phyloP scores from a whole-genome alignment of 2,329 filamentous ascomycete species.

The Diaporthe sp. region DNA sequence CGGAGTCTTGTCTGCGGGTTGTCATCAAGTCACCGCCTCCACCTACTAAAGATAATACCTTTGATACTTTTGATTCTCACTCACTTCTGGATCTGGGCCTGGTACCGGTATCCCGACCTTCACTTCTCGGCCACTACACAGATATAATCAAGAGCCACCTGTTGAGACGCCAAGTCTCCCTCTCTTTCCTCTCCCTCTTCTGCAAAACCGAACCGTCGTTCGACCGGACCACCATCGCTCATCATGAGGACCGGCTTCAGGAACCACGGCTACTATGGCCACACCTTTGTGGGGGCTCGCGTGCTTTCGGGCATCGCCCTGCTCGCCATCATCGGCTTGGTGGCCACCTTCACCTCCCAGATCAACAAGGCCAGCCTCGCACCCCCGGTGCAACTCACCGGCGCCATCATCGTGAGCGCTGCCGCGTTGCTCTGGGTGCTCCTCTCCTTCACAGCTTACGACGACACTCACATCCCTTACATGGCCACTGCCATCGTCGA shows the following conservation, averaged over 20 bases:
- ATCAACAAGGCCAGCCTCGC: constrained; percentile 76
- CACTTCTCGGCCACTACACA: not conserved
- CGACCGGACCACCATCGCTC: not conserved
- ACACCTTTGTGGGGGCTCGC: constrained; percentile 82
- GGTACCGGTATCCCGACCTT: constrained; percentile 13
- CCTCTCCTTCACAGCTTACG: constrained; percentile 60
- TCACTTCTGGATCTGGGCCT: constrained; percentile 3
- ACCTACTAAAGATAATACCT: constrained; percentile 19
- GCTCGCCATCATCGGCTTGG: constrained; percentile 82
- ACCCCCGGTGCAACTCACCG: constrained; percentile 80
- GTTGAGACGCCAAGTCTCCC: not conserved
- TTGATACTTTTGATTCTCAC: constrained; percentile 15
- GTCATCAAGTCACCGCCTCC: constrained; percentile 13
- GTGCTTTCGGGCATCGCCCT: constrained; percentile 79
- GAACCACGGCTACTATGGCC: constrained; percentile 61
- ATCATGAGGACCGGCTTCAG: constrained; percentile 42
- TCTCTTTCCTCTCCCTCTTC: not conserved
- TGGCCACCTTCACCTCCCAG: constrained; percentile 83
- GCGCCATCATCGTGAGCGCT: constrained; percentile 81
- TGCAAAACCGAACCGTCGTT: constrained; percentile 74
- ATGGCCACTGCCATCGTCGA: constrained; percentile 77
- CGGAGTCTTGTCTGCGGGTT: constrained; percentile 17
- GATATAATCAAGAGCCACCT: constrained; percentile 9
- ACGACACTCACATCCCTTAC: constrained; percentile 80
- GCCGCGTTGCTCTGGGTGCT: constrained; percentile 83